Percentiles rank a stretch among this genome's conserved stretches.
Evolutionary conservation across 495 filamentous ascomycete genomes (phyloP).

Genomic region (Jackrogersella multiformis): DNA sequence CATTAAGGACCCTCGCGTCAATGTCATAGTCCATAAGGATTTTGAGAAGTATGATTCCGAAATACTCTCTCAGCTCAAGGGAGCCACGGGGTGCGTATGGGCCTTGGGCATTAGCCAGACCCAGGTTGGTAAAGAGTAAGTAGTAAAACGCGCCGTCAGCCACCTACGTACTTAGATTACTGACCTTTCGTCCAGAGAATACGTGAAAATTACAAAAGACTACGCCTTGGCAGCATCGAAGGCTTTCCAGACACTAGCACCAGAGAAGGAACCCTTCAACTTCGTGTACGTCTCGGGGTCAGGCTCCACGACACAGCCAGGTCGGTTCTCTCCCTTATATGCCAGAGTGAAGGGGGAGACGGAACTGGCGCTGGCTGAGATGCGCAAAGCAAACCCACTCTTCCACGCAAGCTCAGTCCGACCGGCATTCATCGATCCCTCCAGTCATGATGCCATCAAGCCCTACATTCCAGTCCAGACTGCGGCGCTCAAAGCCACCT

Average conservation of each 20-base stretch:
- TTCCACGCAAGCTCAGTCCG: conserved; percentile 62
- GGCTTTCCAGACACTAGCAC: conserved; percentile 64
- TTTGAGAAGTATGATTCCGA: conserved; percentile 65
- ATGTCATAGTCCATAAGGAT: conserved; percentile 74
- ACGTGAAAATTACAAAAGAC: conserved; percentile 71
- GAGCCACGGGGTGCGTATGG: conserved; percentile 74
- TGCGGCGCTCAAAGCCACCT: conserved; percentile 6
- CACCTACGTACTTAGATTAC: neutral
- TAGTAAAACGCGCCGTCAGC: conserved; percentile 6
- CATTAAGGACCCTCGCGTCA: conserved; percentile 62
- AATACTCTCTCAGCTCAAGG: conserved; percentile 67
- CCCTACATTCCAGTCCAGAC: conserved; percentile 52
- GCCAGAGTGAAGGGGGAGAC: conserved; percentile 70
- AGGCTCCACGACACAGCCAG: conserved; percentile 59
- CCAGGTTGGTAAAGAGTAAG: conserved; percentile 67
- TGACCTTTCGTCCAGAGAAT: conserved; percentile 59
- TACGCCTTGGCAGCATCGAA: conserved; percentile 69
- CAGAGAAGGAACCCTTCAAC: conserved; percentile 61
- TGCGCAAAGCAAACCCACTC: conserved; percentile 49
- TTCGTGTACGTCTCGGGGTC: conserved; percentile 77
- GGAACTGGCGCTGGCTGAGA: conserved; percentile 62
- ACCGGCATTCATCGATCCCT: conserved; percentile 62
- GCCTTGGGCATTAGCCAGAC: conserved; percentile 70
- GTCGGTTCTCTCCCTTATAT: conserved; percentile 63
- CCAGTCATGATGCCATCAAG: conserved; percentile 59